Percentiles rank a stretch among this genome's conserved stretches.
These are phyloP conservation scores for Stagonosporopsis rhizophila DNA, from an alignment of 2,329 filamentous ascomycete genomes.

Conservation along the genomic window DNA sequence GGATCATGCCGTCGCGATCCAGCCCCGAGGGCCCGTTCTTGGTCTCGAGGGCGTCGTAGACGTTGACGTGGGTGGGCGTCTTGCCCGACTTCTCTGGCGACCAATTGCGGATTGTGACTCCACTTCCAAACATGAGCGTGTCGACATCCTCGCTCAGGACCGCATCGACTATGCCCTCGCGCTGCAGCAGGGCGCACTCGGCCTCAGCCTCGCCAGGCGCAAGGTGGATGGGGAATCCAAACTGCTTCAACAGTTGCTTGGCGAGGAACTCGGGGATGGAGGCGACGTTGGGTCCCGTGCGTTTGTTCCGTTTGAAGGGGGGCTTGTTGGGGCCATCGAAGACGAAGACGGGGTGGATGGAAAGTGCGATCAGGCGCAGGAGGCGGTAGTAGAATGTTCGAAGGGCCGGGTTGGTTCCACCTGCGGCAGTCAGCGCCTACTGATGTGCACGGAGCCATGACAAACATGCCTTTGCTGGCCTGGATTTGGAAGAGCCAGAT, in stretches of 20 bases:
- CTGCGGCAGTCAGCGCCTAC: constrained; percentile 48
- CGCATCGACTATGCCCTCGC: constrained; percentile 74
- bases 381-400: constrained; percentile 93
- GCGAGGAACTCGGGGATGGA: constrained; percentile 75
- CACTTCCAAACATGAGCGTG: constrained; percentile 95
- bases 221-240: constrained; percentile 83
- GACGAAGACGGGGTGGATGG: constrained; percentile 87
- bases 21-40: constrained; percentile 66
- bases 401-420: constrained; percentile 87
- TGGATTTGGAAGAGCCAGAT: constrained; percentile 98
- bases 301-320: constrained; percentile 86
- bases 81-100: constrained; percentile 75
- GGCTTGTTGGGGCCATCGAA: constrained; percentile 90
- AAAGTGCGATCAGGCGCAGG: constrained; percentile 74
- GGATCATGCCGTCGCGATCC: constrained; percentile 86
- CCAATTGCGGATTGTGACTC: constrained; percentile 80
- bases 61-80: constrained; percentile 81
- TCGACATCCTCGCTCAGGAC: constrained; percentile 97
- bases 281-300: constrained; percentile 67
- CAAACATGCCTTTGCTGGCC: constrained; percentile 69
- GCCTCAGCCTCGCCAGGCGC: constrained; percentile 96
- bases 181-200: constrained; percentile 88
- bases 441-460: not conserved
- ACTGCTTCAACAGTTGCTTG: constrained; percentile 82
- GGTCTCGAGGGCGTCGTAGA: constrained; percentile 73